These are phyloP conservation scores for Aristolochia contorta DNA, from an alignment of 164 flowering plant species.

Conservation along the genomic window DNA sequence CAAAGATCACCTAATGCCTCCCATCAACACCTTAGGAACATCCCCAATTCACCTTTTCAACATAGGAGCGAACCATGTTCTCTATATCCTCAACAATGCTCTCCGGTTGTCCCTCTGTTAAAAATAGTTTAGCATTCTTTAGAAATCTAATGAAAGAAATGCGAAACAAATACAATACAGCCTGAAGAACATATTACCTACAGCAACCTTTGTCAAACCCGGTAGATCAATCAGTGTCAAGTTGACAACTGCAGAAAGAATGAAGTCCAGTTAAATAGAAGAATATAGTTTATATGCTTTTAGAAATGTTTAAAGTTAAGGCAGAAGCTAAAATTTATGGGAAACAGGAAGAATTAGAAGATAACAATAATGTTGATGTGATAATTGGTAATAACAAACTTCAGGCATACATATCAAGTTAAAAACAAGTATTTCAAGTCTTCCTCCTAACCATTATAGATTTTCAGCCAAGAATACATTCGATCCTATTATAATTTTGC, in stretches of 20 bases:
- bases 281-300: too few species aligned
- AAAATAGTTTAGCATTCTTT: background rate
- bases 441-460: too few species aligned
- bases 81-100: conserved; percentile 80
- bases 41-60: conserved; percentile 58
- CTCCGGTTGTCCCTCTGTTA: conserved; percentile 60
- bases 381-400: too few species aligned
- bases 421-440: too few species aligned
- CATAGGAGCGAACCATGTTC: conserved; percentile 75
- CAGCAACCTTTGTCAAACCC: conserved; percentile 96
- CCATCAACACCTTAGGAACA: background rate
- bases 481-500: too few species aligned
- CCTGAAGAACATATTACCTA: conserved; percentile 44
- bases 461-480: too few species aligned
- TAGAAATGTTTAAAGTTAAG: too few species aligned
- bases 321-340: too few species aligned
- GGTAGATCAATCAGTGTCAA: conserved; percentile 94
- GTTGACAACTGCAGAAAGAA: conserved; percentile 66
- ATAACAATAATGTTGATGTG: background rate
- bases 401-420: too few species aligned
- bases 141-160: background rate
- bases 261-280: too few species aligned
- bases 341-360: too few species aligned
- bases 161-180: background rate
- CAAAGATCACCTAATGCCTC: background rate